Base-by-base conservation (phyloP, 2,329 filamentous ascomycete species). In the Corynespora cassiicola region DNA sequence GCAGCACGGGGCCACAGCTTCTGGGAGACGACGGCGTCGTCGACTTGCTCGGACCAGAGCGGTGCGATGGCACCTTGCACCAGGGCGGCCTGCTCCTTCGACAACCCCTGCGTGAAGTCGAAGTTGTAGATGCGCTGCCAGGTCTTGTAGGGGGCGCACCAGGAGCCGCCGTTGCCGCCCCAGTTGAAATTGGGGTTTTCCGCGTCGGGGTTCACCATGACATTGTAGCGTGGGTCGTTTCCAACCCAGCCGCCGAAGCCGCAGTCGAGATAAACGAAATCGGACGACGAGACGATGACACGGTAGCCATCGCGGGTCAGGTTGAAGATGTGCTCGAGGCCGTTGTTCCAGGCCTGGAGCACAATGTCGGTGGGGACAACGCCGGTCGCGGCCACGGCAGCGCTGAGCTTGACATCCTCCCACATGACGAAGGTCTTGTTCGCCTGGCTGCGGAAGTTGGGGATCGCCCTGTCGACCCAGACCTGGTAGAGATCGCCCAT, bases 91-190 rank as follows among this genome's bases (percentile, higher is more conserved):
- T 81, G 70, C 0, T 58, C 47, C 0, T 63, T 63, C 1, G 75
- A 76, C 6, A 81, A 70, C 47, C 74, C 74, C 29, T 59, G 45
- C 0, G 76, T 76, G 56, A 81, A 80, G 63, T 81, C 78, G 57
- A 75, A 81, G 68, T 79, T 70, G 63, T 81, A 81, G 62, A 81
- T 80, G 31, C 78, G 77, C 58, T 81, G 78, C 77, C 77, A 81
- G 14, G 76, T 79, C 60, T 81, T 81, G 70, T 80, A 81, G 0
- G 78, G 78, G 0, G 72, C 74, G 53, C 78, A 81, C 78, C 78
- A 81, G n/a, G 74, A 78, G 12, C 78, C 78, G 24, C 78, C 78
- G 15, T 38, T 47, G 28, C 73, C 78, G n/a, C 68, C 69, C 55
- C 75, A 81, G 69, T 81, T 81, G 72, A 80, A 80, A 53, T 68